Percentiles rank a stretch among this genome's conserved stretches.
Evolutionary conservation across 169 alveolate species (phyloP).

Genomic region (Theileria sp.): DNA sequence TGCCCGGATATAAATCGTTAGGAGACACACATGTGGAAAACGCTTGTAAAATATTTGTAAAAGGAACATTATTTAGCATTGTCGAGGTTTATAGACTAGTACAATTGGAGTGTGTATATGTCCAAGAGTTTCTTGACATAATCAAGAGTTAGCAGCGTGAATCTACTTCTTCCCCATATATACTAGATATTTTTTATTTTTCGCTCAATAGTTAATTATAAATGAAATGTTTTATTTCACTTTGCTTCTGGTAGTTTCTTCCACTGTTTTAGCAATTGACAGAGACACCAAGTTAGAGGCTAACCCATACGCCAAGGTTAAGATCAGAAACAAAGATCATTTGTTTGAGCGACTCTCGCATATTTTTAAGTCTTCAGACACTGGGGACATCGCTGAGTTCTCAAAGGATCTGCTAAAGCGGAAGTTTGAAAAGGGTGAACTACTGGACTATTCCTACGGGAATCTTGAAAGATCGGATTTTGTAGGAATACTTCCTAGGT

Average conservation of each 20-base stretch:
- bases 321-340: background rate
- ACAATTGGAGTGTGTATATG: background rate
- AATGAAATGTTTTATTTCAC: slow-evolving; percentile 6
- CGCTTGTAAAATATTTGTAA: slow-evolving; percentile 18
- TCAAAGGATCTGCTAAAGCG: slow-evolving; percentile 23
- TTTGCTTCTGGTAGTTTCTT: slow-evolving; percentile 6
- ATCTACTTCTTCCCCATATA: slow-evolving; percentile 16
- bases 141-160: background rate
- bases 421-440: slow-evolving; percentile 11
- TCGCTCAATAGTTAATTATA: background rate
- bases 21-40: slow-evolving; percentile 32
- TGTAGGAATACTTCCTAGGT: slow-evolving; percentile 46
- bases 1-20: slow-evolving; percentile 4
- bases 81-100: slow-evolving; percentile 12
- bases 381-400: slow-evolving; percentile 38
- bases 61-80: background rate
- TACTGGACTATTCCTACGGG: slow-evolving; percentile 19
- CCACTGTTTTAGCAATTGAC: background rate
- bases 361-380: background rate
- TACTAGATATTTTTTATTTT: background rate
- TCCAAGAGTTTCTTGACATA: background rate
- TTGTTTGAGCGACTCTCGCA: background rate
- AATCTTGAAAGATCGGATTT: slow-evolving; percentile 31
- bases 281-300: slow-evolving; percentile 1
- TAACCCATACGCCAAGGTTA: background rate